These are phyloP conservation scores for Orbilia blumenaviensis DNA, from an alignment of 2,329 filamentous ascomycete genomes.

Conservation along the genomic window DNA sequence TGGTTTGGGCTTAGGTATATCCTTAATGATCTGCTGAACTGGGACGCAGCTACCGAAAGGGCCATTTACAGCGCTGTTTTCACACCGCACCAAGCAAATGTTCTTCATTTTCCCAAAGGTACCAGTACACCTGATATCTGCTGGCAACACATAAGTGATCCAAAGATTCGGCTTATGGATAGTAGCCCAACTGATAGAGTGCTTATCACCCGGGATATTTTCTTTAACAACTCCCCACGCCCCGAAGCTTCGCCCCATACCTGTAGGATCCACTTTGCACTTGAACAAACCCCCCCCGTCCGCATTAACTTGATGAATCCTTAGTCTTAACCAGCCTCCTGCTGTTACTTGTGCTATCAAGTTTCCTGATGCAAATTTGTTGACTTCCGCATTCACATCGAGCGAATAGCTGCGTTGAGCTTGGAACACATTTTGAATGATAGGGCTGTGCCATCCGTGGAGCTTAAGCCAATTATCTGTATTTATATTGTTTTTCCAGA, in stretches of 20 bases:
- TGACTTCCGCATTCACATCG: background rate
- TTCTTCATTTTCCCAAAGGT: conserved; percentile 2
- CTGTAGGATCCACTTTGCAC: background rate
- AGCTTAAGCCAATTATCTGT: background rate
- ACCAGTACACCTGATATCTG: background rate
- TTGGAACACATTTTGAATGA: background rate
- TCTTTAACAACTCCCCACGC: no score
- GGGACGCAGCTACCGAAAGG: background rate
- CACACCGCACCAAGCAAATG: conserved; percentile 35
- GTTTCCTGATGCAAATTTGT: background rate
- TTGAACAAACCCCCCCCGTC: background rate
- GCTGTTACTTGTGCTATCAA: background rate
- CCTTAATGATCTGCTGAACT: background rate
- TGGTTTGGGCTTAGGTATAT: no score
- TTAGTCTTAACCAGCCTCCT: background rate
- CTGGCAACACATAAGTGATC: background rate
- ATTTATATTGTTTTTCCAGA: background rate
- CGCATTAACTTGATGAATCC: background rate
- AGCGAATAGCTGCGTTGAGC: background rate
- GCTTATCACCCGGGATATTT: no score
- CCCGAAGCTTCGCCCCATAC: background rate
- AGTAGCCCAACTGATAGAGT: no score
- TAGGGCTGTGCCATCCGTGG: background rate
- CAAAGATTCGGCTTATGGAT: background rate
- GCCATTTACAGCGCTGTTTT: conserved; percentile 20